Conservation (phyloP, 1,284 basidiomycete species). For the Fomitiporia mediterranea region DNA sequence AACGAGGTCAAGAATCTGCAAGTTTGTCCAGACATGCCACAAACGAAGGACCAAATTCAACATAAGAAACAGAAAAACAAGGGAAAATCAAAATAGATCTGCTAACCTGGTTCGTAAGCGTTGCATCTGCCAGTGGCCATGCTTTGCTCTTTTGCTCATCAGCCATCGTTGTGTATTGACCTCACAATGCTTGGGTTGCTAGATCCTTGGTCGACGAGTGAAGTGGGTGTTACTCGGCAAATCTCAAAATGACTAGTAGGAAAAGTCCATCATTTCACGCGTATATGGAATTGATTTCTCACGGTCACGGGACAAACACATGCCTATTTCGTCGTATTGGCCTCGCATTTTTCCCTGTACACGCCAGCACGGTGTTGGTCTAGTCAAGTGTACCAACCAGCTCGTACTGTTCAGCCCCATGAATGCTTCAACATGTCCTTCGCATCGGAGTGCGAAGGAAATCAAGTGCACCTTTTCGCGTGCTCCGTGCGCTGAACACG, state of each 20-base stretch:
- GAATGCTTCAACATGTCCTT: constrained; percentile 55
- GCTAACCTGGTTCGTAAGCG: constrained; percentile 87
- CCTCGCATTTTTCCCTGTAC: not conserved
- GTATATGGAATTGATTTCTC: not conserved
- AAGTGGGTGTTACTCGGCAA: not conserved
- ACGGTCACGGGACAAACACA: not conserved
- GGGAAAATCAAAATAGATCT: not conserved
- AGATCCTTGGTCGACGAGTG: constrained; percentile 21
- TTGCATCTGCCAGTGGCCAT: constrained; percentile 84
- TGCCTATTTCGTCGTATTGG: not conserved
- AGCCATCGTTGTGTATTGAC: constrained; percentile 40
- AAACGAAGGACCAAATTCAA: not conserved
- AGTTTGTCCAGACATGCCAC: not conserved
- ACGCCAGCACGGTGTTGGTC: not conserved
- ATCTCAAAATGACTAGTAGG: no score
- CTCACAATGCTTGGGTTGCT: constrained; percentile 17
- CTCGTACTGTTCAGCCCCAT: constrained; percentile 34
- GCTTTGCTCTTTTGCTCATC: constrained; percentile 64
- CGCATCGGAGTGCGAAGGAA: constrained; percentile 47
- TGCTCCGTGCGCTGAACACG: not conserved
- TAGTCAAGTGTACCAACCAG: not conserved
- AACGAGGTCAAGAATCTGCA: constrained; percentile 82
- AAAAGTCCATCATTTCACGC: not conserved
- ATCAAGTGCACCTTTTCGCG: not conserved
- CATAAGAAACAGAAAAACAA: not conserved